Conservation (phyloP, 2,329 filamentous ascomycete genomes). For the Calonectria henricotiae region DNA sequence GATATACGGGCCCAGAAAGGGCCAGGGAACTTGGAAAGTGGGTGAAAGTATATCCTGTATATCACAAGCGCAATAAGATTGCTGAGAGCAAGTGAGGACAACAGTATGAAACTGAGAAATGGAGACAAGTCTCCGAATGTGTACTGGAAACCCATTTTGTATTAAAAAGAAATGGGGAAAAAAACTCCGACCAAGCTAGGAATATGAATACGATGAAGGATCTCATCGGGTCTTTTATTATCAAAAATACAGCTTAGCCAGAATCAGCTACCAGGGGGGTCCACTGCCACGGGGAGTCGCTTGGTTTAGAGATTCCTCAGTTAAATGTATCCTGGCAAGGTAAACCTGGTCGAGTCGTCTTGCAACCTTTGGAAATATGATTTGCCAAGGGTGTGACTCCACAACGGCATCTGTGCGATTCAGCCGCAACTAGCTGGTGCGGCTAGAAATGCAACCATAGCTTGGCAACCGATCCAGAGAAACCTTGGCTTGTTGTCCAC, state of each 20-base stretch:
- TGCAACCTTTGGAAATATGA: background rate
- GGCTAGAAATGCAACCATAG: background rate
- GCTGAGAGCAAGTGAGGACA: background rate
- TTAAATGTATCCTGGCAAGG: background rate
- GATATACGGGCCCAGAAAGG: slow-evolving; percentile 69
- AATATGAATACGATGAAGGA: background rate
- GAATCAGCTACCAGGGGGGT: background rate
- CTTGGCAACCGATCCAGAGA: background rate
- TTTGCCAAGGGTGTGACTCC: background rate
- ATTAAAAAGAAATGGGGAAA: too few relatives aligned
- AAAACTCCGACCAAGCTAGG: too few relatives aligned
- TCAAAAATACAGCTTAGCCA: background rate
- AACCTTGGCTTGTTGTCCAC: background rate
- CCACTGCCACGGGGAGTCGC: background rate
- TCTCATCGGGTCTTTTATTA: background rate
- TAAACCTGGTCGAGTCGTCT: background rate
- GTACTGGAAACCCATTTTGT: background rate
- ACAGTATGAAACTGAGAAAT: background rate
- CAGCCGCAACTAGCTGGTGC: background rate
- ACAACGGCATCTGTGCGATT: background rate
- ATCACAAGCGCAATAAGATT: slow-evolving; percentile 16
- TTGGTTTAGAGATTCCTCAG: background rate
- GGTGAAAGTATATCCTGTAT: slow-evolving; percentile 64
- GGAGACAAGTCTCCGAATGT: background rate
- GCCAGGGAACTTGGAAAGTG: slow-evolving; percentile 68